Conservation (phyloP, 2,329 filamentous ascomycete species). For the Trichoderma atroviride region DNA sequence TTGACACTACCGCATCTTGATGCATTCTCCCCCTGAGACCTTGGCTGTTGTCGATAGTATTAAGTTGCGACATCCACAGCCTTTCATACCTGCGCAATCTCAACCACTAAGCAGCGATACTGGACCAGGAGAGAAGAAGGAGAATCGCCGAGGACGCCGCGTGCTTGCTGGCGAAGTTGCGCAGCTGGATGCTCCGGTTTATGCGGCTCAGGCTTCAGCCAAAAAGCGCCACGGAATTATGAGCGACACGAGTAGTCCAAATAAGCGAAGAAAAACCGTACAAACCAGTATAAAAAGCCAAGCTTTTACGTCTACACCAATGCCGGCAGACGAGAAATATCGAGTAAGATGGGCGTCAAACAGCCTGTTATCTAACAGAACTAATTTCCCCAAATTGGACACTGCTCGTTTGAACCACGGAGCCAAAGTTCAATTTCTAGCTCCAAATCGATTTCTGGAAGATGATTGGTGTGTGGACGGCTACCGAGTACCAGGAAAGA, state of each 20-base stretch:
- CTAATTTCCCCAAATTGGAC: too few relatives aligned
- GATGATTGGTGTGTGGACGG: constrained; percentile 32
- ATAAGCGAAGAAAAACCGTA: constrained; percentile 27
- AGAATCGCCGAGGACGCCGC: constrained; percentile 39
- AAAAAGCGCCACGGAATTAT: constrained; percentile 36
- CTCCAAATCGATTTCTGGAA: constrained; percentile 46
- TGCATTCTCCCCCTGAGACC: constrained; percentile 47
- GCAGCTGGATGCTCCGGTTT: constrained; percentile 55
- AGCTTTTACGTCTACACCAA: neutral
- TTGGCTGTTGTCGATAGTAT: constrained; percentile 50
- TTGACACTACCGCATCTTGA: constrained; percentile 48
- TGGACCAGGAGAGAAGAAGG: constrained; percentile 28
- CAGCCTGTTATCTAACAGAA: neutral
- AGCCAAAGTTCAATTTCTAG: constrained; percentile 42
- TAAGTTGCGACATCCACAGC: constrained; percentile 48
- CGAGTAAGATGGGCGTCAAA: constrained; percentile 10
- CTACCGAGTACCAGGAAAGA: neutral
- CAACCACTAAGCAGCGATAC: neutral
- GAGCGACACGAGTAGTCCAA: constrained; percentile 30
- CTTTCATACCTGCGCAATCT: constrained; percentile 36
- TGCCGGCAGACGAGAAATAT: neutral
- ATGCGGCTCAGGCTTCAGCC: constrained; percentile 44
- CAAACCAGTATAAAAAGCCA: neutral
- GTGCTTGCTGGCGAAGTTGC: constrained; percentile 49
- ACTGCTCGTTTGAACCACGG: neutral